Evolutionary conservation across 1,139 yeast species (phyloP).

Genomic region (Sugiyamaella paludigena): DNA sequence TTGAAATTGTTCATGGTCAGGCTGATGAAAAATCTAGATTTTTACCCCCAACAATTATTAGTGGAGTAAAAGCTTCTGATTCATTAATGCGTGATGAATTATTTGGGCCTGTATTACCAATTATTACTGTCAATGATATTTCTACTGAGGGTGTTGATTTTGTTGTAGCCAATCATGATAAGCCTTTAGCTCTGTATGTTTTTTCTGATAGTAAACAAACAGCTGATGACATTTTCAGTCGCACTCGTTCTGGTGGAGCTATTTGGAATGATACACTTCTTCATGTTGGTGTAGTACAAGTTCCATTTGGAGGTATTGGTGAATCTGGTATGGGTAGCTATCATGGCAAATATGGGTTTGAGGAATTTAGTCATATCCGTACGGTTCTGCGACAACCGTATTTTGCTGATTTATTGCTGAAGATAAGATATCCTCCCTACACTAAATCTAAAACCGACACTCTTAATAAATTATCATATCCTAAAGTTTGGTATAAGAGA

Average conservation of each 20-base stretch:
- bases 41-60: slow-evolving; percentile 73
- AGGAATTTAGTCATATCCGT: slow-evolving; percentile 73
- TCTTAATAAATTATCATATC: slow-evolving; percentile 15
- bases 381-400: slow-evolving; percentile 65
- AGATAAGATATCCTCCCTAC: slow-evolving; percentile 71
- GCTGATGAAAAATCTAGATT: slow-evolving; percentile 46
- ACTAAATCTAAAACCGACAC: slow-evolving; percentile 38
- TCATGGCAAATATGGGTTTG: slow-evolving; percentile 74
- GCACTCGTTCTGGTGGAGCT: slow-evolving; percentile 72
- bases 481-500: slow-evolving; percentile 26
- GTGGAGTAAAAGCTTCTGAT: slow-evolving; percentile 59
- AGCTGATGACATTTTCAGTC: slow-evolving; percentile 49
- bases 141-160: slow-evolving; percentile 46
- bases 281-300: slow-evolving; percentile 66
- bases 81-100: slow-evolving; percentile 71
- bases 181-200: slow-evolving; percentile 84
- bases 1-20: slow-evolving; percentile 54
- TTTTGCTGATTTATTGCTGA: slow-evolving; percentile 59
- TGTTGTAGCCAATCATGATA: slow-evolving; percentile 58
- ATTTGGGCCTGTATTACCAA: slow-evolving; percentile 85
- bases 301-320: slow-evolving; percentile 95
- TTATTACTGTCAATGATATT: slow-evolving; percentile 55
- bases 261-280: slow-evolving; percentile 69
- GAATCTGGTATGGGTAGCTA: slow-evolving; percentile 68
- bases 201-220: slow-evolving; percentile 58